Evolutionary conservation across 768 basidiomycete species (phyloP).

Genomic region (Coprinopsis strossmayeri): DNA sequence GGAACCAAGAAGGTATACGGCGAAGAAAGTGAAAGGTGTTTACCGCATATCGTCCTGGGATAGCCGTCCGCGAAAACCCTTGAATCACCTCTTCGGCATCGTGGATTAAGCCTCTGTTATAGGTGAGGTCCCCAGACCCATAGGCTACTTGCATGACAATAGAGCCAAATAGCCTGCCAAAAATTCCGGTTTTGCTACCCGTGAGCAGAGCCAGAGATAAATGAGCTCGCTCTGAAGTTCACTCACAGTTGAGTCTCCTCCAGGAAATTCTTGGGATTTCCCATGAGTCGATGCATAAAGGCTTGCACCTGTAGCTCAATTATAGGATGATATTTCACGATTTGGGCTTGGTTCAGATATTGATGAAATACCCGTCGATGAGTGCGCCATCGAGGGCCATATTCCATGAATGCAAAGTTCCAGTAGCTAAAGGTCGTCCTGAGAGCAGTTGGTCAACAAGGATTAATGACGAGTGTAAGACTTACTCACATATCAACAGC

Average conservation of each 20-base stretch:
- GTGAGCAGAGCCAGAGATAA: background rate
- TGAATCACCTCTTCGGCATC: background rate
- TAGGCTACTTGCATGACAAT: constrained; percentile 10
- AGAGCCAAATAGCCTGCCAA: constrained; percentile 1
- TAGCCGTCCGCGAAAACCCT: background rate
- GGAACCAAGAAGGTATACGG: constrained; percentile 7
- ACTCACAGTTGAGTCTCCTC: constrained; percentile 3
- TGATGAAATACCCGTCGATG: constrained; percentile 21
- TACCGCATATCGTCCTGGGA: constrained; percentile 4
- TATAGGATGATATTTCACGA: constrained; percentile 17
- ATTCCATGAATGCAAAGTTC: constrained; percentile 22
- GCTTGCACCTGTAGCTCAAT: constrained; percentile 19
- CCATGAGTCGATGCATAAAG: constrained; percentile 11
- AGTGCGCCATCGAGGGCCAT: constrained; percentile 21
- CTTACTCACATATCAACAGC: constrained; percentile 34
- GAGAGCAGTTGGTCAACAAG: background rate
- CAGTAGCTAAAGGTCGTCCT: background rate
- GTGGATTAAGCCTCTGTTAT: background rate
- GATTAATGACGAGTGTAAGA: background rate
- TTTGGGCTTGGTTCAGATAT: constrained; percentile 18
- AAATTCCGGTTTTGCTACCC: too few species aligned
- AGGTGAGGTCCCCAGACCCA: background rate
- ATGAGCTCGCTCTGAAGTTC: too few species aligned
- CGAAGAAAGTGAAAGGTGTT: constrained; percentile 4
- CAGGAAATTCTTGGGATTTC: constrained; percentile 7